Base-by-base conservation (phyloP, 768 basidiomycete genomes). In the Xerocomellus chrysenteron region DNA sequence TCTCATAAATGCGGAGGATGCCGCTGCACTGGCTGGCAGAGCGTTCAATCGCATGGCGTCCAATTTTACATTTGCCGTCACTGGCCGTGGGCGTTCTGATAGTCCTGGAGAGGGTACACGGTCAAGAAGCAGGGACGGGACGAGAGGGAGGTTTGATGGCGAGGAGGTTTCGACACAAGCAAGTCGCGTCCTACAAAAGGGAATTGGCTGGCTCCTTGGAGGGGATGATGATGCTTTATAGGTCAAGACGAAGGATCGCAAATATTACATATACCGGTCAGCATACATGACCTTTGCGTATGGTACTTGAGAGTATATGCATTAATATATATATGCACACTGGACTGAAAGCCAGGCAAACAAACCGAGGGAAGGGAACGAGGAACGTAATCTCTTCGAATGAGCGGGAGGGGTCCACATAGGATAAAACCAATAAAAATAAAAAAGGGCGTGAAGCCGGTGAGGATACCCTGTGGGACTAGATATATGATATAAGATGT, bases 131-230 rank as follows among this genome's bases (percentile, higher is more conserved):
- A 67, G 74, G 19, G 76, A 77, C 46, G 76, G 76, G 50, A 69
- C 72, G 52, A 72, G 76, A 46, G 70, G 76, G 47, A 73, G 75
- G 56, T 73, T 72, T 57, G 81, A 81, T 50, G 75, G 75, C 39
- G 84, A 81, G 17, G 88, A 88, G 51, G 85, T 90, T 41, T 83
- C 86, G 19, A 70, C 81, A n/a, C 86, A 88, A 63, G 92, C 92
- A 2, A 83, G 85, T 47, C 80, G 87, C 33, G 92, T 85, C 4
- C 71, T 98, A 41, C 90, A 92, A 37, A 88, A 88, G 65, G 96
- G 96, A 9, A 92, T 98, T 50, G 95, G 95, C 30, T 98, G 96
- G 96, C 78, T 98, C 30, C 86, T 98, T 55, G 96, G 96, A 41
- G 90, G 86, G 13, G 94, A 94, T 57, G 87, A 85, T 30, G 60